These are phyloP conservation scores for Magnolia kwangsiensis DNA, from an alignment of 164 flowering plant species.

Conservation along the genomic window DNA sequence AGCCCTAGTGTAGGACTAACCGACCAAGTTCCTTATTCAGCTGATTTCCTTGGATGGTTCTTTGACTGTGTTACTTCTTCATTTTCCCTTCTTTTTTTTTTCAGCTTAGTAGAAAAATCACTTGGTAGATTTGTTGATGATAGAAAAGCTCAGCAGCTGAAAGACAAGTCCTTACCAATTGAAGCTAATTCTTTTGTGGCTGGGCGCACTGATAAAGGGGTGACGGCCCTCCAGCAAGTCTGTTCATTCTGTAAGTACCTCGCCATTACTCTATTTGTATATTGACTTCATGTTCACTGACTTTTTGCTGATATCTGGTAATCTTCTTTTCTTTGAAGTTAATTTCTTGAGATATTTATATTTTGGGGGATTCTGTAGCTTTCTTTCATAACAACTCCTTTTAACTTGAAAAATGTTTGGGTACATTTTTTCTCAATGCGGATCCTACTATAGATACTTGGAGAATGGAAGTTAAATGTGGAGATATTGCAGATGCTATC, in stretches of 20 bases:
- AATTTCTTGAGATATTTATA: not conserved
- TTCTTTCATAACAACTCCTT: not conserved
- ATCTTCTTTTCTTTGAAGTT: not conserved
- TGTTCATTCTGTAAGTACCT: constrained; percentile 73
- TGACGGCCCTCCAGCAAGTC: constrained; percentile 85
- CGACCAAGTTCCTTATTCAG: too few species aligned
- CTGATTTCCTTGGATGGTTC: not conserved
- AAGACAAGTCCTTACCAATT: constrained; percentile 64
- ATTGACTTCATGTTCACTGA: not conserved
- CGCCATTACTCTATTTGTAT: not conserved
- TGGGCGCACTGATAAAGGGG: constrained; percentile 98
- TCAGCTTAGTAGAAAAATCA: constrained; percentile 61
- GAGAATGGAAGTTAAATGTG: constrained; percentile 62
- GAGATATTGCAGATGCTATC: constrained; percentile 59
- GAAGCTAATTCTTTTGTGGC: constrained; percentile 77
- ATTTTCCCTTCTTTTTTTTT: constrained; percentile 3
- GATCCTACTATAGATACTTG: constrained; percentile 59
- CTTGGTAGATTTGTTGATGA: constrained; percentile 88
- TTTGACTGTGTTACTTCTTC: not conserved
- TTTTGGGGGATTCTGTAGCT: not conserved
- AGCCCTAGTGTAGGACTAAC: not conserved
- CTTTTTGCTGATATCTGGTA: not conserved
- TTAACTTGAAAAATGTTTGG: not conserved
- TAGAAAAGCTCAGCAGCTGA: constrained; percentile 54
- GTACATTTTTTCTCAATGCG: not conserved